Conservation (phyloP, 1,139 yeast species). For the Lodderomyces beijingensis region DNA sequence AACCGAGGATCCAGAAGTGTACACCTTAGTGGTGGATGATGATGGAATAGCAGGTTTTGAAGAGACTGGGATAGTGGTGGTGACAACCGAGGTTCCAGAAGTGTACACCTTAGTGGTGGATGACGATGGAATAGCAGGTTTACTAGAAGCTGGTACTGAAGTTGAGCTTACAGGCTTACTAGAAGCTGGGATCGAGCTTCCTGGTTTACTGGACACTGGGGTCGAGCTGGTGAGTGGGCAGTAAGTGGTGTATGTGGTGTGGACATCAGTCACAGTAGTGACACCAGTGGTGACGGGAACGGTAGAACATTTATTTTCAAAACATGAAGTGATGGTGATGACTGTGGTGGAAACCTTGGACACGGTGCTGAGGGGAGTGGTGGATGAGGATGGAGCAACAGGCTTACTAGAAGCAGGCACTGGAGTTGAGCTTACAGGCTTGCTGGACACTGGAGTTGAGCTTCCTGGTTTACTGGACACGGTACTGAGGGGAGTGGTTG, state of each 20-base stretch:
- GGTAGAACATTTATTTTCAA: slow-evolving; percentile 26
- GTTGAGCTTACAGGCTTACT: slow-evolving; percentile 19
- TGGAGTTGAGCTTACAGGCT: slow-evolving; percentile 29
- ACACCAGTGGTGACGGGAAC: slow-evolving; percentile 25
- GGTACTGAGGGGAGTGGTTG: too few species aligned
- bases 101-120: too few species aligned
- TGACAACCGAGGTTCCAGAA: neutral
- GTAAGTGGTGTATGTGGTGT: slow-evolving; percentile 23
- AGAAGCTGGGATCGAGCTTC: slow-evolving; percentile 15
- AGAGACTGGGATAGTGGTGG: too few species aligned
- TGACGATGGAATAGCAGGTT: slow-evolving; percentile 3
- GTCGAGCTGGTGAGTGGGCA: slow-evolving; percentile 25
- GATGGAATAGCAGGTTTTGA: slow-evolving; percentile 13
- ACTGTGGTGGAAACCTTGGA: slow-evolving; percentile 34
- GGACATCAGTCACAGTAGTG: slow-evolving; percentile 22
- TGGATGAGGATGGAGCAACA: too few species aligned
- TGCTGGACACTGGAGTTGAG: too few species aligned
- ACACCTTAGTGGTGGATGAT: too few species aligned
- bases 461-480: too few species aligned
- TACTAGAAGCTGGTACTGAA: slow-evolving; percentile 12
- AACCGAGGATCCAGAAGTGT: neutral
- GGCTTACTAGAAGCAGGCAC: slow-evolving; percentile 6
- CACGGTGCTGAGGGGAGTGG: slow-evolving; percentile 5
- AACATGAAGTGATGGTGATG: slow-evolving; percentile 51
- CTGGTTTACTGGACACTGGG: too few species aligned